phyloP scores from a whole-genome alignment of 208 protist species.

The Herpetomonas samuelpessoai region DNA sequence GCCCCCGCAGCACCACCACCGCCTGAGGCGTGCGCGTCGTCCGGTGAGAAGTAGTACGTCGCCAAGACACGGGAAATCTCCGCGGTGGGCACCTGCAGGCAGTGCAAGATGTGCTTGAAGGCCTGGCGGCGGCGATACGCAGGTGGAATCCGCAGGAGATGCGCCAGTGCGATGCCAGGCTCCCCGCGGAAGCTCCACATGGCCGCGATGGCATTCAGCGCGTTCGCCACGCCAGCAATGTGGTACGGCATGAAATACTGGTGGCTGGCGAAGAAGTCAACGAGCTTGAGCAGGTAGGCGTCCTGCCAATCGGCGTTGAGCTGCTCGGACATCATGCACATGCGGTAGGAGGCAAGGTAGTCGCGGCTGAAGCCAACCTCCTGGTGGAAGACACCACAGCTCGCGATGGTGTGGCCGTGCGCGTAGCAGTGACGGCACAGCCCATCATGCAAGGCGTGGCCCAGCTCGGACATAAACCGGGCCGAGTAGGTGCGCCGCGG shows the following conservation, averaged over 20 bases:
- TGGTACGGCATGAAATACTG: constrained; percentile 77
- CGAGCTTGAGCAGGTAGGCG: constrained; percentile 68
- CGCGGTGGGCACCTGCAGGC: constrained; percentile 48
- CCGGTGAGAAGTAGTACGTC: constrained; percentile 59
- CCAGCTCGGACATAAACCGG: constrained; percentile 46
- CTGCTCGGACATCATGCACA: constrained; percentile 89
- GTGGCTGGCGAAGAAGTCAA: constrained; percentile 63
- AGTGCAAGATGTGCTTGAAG: constrained; percentile 77
- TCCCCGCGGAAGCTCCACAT: constrained; percentile 85
- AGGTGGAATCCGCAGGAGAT: constrained; percentile 65
- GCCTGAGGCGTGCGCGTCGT: constrained; percentile 15
- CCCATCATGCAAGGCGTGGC: constrained; percentile 59
- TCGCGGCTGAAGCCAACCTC: constrained; percentile 86
- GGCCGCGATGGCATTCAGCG: constrained; percentile 78
- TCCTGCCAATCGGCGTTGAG: constrained; percentile 73
- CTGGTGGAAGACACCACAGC: constrained; percentile 71
- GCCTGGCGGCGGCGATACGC: constrained; percentile 73
- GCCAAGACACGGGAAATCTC: constrained; percentile 55
- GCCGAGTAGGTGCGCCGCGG: constrained; percentile 51
- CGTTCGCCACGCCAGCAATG: constrained; percentile 78
- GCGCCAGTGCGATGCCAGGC: constrained; percentile 69
- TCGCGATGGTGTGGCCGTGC: constrained; percentile 60
- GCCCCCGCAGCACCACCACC: constrained; percentile 4
- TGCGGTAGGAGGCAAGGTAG: constrained; percentile 83
- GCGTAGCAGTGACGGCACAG: constrained; percentile 83